Percentiles rank a stretch among this genome's conserved stretches.
These are phyloP conservation scores for Lumnitzera racemosa DNA, from an alignment of 345 rosid genomes.

Conservation along the genomic window DNA sequence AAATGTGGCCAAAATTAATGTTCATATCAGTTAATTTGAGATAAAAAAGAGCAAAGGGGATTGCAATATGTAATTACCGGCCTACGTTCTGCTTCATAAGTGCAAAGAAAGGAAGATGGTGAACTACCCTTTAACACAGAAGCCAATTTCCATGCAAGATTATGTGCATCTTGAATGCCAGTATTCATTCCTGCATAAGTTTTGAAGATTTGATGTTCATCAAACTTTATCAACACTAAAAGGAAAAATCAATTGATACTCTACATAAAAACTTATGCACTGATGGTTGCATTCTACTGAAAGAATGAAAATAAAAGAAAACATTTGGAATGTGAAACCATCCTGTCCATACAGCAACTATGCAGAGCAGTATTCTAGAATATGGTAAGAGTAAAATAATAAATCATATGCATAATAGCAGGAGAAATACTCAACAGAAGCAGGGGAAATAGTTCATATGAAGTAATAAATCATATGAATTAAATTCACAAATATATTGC, in stretches of 20 bases:
- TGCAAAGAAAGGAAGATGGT: constrained; percentile 52
- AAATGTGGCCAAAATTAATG: constrained; percentile 9
- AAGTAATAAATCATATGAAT: too few species aligned
- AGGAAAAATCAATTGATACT: background rate
- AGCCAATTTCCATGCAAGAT: constrained; percentile 97
- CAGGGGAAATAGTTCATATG: too few species aligned
- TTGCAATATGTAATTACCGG: constrained; percentile 47
- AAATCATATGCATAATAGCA: too few species aligned
- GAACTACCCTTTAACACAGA: constrained; percentile 49
- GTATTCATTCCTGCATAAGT: constrained; percentile 81
- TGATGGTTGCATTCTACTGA: background rate
- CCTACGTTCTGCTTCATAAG: constrained; percentile 81
- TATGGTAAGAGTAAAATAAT: too few species aligned
- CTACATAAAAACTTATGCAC: too few species aligned
- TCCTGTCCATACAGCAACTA: background rate
- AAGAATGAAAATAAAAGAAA: too few species aligned
- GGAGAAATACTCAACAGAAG: too few species aligned
- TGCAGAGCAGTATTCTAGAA: background rate
- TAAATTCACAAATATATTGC: too few species aligned
- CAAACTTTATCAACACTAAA: background rate
- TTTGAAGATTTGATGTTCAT: background rate
- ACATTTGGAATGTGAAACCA: background rate
- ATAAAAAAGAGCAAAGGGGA: constrained; percentile 1
- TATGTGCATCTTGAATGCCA: constrained; percentile 94
- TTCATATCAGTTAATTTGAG: constrained; percentile 9